Evolutionary conservation across 2,329 filamentous ascomycete species (phyloP).

Genomic region (Penicillium sp.): DNA sequence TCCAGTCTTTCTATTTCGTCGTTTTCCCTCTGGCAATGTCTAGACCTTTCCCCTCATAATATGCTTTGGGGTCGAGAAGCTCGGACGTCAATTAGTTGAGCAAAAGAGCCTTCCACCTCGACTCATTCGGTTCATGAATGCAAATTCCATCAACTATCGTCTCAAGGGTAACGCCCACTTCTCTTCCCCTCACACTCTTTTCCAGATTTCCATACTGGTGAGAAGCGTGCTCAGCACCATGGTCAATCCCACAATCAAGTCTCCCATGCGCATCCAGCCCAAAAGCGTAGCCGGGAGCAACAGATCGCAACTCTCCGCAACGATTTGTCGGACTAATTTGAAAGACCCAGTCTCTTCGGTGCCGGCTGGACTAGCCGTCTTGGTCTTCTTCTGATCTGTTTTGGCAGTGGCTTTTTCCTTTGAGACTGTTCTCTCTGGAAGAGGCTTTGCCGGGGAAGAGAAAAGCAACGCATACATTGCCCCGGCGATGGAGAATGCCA

Average conservation of each 20-base stretch:
- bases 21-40: too few species aligned
- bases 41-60: too few species aligned
- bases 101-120: background rate
- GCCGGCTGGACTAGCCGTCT: slow-evolving; percentile 6
- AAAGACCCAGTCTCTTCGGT: slow-evolving; percentile 1
- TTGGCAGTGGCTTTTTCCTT: slow-evolving; percentile 15
- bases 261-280: slow-evolving; percentile 53
- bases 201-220: slow-evolving; percentile 58
- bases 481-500: slow-evolving; percentile 47
- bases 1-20: too few species aligned
- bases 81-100: too few species aligned
- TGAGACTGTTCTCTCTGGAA: slow-evolving; percentile 13
- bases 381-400: slow-evolving; percentile 17
- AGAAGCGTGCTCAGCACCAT: slow-evolving; percentile 60
- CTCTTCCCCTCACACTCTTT: slow-evolving; percentile 6
- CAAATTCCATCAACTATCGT: background rate
- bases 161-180: background rate
- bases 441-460: slow-evolving; percentile 2
- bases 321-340: slow-evolving; percentile 43
- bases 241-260: slow-evolving; percentile 50
- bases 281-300: slow-evolving; percentile 55
- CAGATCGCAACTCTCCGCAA: slow-evolving; percentile 57
- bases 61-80: too few species aligned
- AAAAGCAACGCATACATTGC: slow-evolving; percentile 19
- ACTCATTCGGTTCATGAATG: background rate